Conservation (phyloP, 257 asterid genomes). For the Capsicum baccatum region DNA sequence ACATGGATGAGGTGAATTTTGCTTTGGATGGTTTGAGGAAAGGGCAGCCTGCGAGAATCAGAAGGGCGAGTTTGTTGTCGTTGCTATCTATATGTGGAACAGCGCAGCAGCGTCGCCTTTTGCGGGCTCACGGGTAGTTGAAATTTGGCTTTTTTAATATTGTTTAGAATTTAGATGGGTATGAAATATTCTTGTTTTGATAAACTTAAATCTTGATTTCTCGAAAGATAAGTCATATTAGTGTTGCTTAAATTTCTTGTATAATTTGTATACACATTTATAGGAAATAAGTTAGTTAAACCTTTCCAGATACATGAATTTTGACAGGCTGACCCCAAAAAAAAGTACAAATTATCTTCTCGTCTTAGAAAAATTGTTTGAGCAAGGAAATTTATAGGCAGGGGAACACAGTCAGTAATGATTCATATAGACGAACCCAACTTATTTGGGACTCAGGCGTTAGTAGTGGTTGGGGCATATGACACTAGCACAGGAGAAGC, state of each 20-base stretch:
- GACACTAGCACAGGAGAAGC: background rate
- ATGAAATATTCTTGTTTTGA: background rate
- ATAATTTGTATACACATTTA: background rate
- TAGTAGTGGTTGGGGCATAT: background rate
- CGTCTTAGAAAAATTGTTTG: background rate
- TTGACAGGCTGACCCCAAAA: background rate
- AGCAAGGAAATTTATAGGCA: background rate
- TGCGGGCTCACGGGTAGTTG: constrained; percentile 75
- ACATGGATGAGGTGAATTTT: constrained; percentile 84
- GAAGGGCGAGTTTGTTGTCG: constrained; percentile 73
- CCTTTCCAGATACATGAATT: background rate
- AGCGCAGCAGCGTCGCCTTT: constrained; percentile 61
- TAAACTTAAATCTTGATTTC: constrained; percentile 12
- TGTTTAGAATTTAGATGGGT: background rate
- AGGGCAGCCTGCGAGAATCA: constrained; percentile 69
- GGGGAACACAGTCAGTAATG: background rate
- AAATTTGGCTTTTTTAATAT: constrained; percentile 31
- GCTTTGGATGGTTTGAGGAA: constrained; percentile 88
- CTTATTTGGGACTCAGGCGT: constrained; percentile 4
- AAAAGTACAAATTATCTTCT: background rate
- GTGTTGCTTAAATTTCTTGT: background rate
- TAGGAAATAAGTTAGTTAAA: background rate
- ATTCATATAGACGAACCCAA: background rate
- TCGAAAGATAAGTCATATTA: background rate
- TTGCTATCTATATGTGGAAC: constrained; percentile 65